Conservation (phyloP, 2,329 filamentous ascomycete species). For the Xylariales sp. region DNA sequence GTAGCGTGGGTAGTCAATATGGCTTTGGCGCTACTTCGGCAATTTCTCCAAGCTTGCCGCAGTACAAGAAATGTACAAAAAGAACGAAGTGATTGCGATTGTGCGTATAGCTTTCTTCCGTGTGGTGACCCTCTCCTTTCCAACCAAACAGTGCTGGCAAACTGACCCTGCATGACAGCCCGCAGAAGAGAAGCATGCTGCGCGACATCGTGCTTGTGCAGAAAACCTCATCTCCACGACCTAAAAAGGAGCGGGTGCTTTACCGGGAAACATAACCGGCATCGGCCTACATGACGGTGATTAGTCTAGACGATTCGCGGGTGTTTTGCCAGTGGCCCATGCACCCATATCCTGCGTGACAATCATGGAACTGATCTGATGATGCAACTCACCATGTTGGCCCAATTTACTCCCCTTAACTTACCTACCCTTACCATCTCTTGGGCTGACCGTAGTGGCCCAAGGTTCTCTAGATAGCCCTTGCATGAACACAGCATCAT, state of each 20-base stretch:
- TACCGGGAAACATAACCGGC: not conserved
- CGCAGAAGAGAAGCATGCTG: slow-evolving; percentile 4
- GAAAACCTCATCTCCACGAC: not conserved
- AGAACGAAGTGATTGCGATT: slow-evolving; percentile 8
- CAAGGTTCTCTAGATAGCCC: not conserved
- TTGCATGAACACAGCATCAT: slow-evolving; percentile 21
- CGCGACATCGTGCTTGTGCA: slow-evolving; percentile 10
- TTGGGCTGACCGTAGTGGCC: not conserved
- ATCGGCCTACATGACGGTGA: not conserved
- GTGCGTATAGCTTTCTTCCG: not conserved
- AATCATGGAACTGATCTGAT: not conserved
- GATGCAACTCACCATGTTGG: not conserved
- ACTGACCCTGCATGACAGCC: slow-evolving; percentile 5
- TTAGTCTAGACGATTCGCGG: slow-evolving; percentile 5
- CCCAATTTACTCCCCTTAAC: not conserved
- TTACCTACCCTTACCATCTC: not conserved
- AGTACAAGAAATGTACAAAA: slow-evolving; percentile 1
- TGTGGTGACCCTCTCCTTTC: slow-evolving; percentile 9
- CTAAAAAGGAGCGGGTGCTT: not conserved
- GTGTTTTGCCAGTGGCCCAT: not conserved
- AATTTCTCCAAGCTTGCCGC: slow-evolving; percentile 15
- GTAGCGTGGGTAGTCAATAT: not conserved
- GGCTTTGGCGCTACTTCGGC: slow-evolving; percentile 25
- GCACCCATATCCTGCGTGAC: not conserved
- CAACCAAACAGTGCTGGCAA: slow-evolving; percentile 5